Percentiles rank a stretch among this genome's conserved stretches.
phyloP scores from a whole-genome alignment of 2,329 filamentous ascomycete genomes.

The Cladosporium sphaerospermum region DNA sequence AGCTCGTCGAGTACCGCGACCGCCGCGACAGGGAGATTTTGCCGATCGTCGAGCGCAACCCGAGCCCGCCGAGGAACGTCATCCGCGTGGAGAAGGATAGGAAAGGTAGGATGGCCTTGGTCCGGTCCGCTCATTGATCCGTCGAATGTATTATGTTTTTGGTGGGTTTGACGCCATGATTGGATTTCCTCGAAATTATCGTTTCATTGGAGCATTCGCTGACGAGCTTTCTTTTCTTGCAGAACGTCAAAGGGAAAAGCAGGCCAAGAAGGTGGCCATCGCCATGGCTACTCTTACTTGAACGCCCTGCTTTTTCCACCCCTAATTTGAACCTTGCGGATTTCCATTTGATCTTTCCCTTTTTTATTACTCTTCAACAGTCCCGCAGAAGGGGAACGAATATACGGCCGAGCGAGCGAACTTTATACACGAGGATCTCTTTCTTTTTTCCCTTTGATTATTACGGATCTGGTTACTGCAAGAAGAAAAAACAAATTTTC shows the following conservation, averaged over 20 bases:
- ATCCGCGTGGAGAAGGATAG: constrained; percentile 78
- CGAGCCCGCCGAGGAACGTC: constrained; percentile 44
- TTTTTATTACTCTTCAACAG: not conserved
- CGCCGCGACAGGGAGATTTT: constrained; percentile 55
- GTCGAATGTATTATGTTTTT: not conserved
- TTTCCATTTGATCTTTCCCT: not conserved
- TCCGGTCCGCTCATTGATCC: constrained; percentile 63
- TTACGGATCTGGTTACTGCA: too few species aligned
- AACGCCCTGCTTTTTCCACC: not conserved
- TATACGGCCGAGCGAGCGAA: not conserved
- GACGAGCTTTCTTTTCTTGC: not conserved
- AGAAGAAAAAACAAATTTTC: too few species aligned
- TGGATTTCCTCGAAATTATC: not conserved
- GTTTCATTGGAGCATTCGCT: not conserved
- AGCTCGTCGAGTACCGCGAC: constrained; percentile 43
- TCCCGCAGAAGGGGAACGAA: not conserved
- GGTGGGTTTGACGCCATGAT: constrained; percentile 9
- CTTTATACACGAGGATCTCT: not conserved
- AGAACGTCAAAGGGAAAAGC: constrained; percentile 7
- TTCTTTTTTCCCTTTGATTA: not conserved
- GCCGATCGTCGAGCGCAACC: constrained; percentile 45
- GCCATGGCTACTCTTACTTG: constrained; percentile 14
- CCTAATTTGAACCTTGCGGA: too few species aligned
- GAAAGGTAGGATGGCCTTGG: constrained; percentile 92
- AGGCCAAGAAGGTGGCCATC: constrained; percentile 12